These are phyloP conservation scores for Nyctanthes arbortristis DNA, from an alignment of 257 asterid genomes.

Conservation along the genomic window DNA sequence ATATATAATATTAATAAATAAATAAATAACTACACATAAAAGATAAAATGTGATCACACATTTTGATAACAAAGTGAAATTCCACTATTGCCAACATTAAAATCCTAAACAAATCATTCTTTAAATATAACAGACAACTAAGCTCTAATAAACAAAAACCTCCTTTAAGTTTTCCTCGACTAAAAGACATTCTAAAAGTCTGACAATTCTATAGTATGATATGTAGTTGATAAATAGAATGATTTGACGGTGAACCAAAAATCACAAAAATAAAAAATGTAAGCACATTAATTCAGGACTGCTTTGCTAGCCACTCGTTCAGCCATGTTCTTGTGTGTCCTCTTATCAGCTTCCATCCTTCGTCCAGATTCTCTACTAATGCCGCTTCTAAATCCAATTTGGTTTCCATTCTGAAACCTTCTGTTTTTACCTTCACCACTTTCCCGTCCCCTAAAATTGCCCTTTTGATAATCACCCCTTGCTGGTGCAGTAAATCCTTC, in stretches of 20 bases:
- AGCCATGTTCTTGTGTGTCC: background rate
- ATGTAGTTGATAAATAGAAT: background rate
- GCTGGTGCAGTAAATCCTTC: constrained; percentile 30
- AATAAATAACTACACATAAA: too few relatives aligned
- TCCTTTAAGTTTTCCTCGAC: too few relatives aligned
- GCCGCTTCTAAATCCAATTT: background rate
- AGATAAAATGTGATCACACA: too few relatives aligned
- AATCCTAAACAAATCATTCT: too few relatives aligned
- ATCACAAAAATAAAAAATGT: background rate
- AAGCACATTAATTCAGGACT: background rate
- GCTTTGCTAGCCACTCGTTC: background rate
- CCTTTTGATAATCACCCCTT: constrained; percentile 27
- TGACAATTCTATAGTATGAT: background rate
- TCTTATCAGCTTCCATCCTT: constrained; percentile 13
- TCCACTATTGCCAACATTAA: too few relatives aligned
- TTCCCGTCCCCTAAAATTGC: constrained; percentile 24
- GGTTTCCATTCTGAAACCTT: constrained; percentile 1
- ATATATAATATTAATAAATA: too few relatives aligned
- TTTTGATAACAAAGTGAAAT: too few relatives aligned
- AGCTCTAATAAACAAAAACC: too few relatives aligned
- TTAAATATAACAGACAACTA: too few relatives aligned
- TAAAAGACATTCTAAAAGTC: background rate
- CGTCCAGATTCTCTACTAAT: constrained; percentile 1
- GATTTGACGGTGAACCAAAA: background rate
- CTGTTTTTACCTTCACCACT: constrained; percentile 10